Evolutionary conservation across 83 land plant species (phyloP).

Genomic region (Picea mariana): DNA sequence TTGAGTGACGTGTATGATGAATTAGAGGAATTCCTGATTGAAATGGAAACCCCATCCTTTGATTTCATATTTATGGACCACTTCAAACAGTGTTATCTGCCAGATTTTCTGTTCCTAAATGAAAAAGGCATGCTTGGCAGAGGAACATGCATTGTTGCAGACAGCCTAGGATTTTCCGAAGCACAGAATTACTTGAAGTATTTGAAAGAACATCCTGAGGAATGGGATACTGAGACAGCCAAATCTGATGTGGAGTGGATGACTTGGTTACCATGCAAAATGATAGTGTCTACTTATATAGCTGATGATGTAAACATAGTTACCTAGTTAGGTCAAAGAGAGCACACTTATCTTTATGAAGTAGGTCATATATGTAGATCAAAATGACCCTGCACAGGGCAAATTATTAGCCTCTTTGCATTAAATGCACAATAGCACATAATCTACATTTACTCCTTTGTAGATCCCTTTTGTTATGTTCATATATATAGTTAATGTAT

Average conservation of each 20-base stretch:
- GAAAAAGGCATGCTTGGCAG: slow-evolving; percentile 4
- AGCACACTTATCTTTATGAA: too few relatives aligned
- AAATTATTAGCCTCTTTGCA: too few relatives aligned
- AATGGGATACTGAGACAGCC: slow-evolving; percentile 18
- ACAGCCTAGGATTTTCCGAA: slow-evolving; percentile 19
- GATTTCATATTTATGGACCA: slow-evolving; percentile 29
- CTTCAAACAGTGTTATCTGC: slow-evolving; percentile 2
- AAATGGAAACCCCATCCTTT: background rate
- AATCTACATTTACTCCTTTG: too few relatives aligned
- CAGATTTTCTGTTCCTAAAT: slow-evolving; percentile 12
- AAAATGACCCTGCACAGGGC: too few relatives aligned
- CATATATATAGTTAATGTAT: too few relatives aligned
- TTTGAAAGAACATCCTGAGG: slow-evolving; percentile 19
- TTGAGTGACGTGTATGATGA: slow-evolving; percentile 9
- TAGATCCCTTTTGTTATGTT: too few relatives aligned
- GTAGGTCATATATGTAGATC: too few relatives aligned
- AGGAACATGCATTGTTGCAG: slow-evolving; percentile 23
- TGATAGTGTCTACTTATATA: slow-evolving; percentile 22
- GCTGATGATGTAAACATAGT: background rate
- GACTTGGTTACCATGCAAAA: slow-evolving; percentile 18
- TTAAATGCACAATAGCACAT: too few relatives aligned
- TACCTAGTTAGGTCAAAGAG: too few relatives aligned
- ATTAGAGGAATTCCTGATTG: slow-evolving; percentile 7
- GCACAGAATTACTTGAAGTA: slow-evolving; percentile 18
- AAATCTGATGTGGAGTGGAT: slow-evolving; percentile 17